phyloP scores from a whole-genome alignment of 495 filamentous ascomycete genomes.

The Penicillium canescens region DNA sequence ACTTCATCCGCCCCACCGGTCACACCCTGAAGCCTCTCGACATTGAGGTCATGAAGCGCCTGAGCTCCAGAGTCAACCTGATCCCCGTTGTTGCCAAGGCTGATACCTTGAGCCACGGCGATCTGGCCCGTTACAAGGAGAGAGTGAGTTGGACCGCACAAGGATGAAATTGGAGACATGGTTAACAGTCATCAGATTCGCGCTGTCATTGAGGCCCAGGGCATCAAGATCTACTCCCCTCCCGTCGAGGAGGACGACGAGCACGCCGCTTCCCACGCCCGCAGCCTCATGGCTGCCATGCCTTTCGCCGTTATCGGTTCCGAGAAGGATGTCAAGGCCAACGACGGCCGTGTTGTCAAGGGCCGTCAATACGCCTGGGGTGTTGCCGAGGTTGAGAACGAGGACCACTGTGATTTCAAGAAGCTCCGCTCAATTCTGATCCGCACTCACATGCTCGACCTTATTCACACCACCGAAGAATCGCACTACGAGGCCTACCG shows the following conservation, averaged over 20 bases:
- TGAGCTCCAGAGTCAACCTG: conserved; percentile 95
- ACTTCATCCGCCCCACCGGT: conserved; percentile 98
- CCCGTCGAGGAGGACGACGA: conserved; percentile 98
- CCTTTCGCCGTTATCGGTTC: conserved; percentile 98
- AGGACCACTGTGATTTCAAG: conserved; percentile 99
- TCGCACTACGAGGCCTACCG: conserved; percentile 99
- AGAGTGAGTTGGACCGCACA: conserved; percentile 58
- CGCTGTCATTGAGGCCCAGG: conserved; percentile 93
- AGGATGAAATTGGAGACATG: background rate
- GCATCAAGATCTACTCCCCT: conserved; percentile 98
- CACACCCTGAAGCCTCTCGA: conserved; percentile 98
- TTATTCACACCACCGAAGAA: conserved; percentile 99
- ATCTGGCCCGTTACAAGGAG: conserved; percentile 89
- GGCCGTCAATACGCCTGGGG: conserved; percentile 99
- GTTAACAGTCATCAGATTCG: conserved; percentile 64
- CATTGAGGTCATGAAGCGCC: conserved; percentile 99
- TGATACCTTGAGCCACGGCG: conserved; percentile 90
- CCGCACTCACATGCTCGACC: conserved; percentile 99
- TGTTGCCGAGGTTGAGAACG: conserved; percentile 98
- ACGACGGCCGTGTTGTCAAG: conserved; percentile 94
- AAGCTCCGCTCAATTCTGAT: conserved; percentile 98
- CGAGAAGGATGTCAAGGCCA: conserved; percentile 97
- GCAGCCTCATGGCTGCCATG: conserved; percentile 93
- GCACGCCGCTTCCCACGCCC: conserved; percentile 88
- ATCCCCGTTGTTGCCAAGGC: conserved; percentile 99